Evolutionary conservation across 495 filamentous ascomycete species (phyloP).

Genomic region (Aspergillus campestris): DNA sequence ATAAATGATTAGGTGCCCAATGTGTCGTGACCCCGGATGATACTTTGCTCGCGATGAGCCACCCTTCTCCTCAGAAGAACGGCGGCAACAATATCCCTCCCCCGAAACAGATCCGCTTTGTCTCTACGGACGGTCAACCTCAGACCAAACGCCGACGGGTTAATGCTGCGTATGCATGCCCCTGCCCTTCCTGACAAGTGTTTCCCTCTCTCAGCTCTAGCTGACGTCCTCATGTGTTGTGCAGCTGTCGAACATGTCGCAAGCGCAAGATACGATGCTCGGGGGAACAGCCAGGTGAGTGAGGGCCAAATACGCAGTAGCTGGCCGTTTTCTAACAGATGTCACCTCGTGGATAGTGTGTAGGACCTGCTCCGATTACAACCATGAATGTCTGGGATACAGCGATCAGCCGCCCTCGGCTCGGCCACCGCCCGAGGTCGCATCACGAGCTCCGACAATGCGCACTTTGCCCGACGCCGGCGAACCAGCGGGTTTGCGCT

Average conservation of each 20-base stretch:
- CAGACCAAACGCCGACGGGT: slow-evolving; percentile 74
- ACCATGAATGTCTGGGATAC: slow-evolving; percentile 64
- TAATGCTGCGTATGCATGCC: slow-evolving; percentile 61
- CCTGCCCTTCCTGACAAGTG: slow-evolving; percentile 2
- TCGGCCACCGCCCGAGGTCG: slow-evolving; percentile 31
- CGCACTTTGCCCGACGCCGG: slow-evolving; percentile 12
- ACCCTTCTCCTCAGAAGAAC: slow-evolving; percentile 37
- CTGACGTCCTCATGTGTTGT: neutral
- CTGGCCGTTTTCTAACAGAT: slow-evolving; percentile 3
- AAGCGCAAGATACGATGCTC: slow-evolving; percentile 79
- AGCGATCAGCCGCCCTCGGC: slow-evolving; percentile 59
- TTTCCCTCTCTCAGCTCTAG: slow-evolving; percentile 5
- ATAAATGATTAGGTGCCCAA: slow-evolving; percentile 19
- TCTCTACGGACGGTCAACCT: slow-evolving; percentile 73
- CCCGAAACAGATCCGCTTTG: slow-evolving; percentile 59
- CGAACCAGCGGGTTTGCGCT: slow-evolving; percentile 12
- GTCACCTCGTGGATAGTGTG: slow-evolving; percentile 34
- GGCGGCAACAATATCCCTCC: slow-evolving; percentile 27
- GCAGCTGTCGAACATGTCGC: slow-evolving; percentile 68
- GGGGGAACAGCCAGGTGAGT: slow-evolving; percentile 56
- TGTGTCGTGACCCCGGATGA: slow-evolving; percentile 36
- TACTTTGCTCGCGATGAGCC: slow-evolving; percentile 39
- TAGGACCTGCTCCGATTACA: slow-evolving; percentile 67
- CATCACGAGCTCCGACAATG: slow-evolving; percentile 18
- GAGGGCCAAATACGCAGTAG: neutral